Evolutionary conservation across 2,329 filamentous ascomycete genomes (phyloP), one percentile per base, ranked within the genome.

Genomic region (Claviceps humidiphila): DNA sequence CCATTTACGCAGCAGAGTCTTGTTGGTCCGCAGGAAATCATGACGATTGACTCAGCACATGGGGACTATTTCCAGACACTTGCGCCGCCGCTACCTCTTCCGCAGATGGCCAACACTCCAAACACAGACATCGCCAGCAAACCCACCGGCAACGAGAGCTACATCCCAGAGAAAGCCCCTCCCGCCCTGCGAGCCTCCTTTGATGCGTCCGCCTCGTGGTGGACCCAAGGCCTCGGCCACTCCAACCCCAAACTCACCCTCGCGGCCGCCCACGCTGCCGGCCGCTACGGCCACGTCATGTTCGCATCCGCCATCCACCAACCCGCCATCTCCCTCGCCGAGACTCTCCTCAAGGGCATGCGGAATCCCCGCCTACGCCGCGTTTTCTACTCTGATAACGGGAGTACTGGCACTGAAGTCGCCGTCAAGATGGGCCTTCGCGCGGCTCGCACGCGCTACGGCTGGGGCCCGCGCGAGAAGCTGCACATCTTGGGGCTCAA

Each of bases 181-280:
- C 48, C 53, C 4, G 55, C 66, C 0, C 56, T 67, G 0, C 59
- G 59, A 1, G 76, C 86, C 1, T 83, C 85, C 0, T 89, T 93
- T 52, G 89, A 94, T 59, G 88, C 84, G 2, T 93, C 87, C 0
- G 87, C 87, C 1, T 91, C 87, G 0, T 94, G 89, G 88, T 94
- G 89, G 88, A 94, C 88, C 0, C 89, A 94, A 66, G 88, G 88
- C 2, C 75, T 94, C 0, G 88, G 89, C 1, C 89, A 94, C 58
- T 85, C 82, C 5, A 89, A 87, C 58, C 78, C 87, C 0, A 69
- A 74, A 0, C 72, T 94, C 1, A 78, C 86, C 0, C 75, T 93
- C 1, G 81, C 85, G 0, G 87, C 87, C 2, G 85, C 88, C 0
- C 84, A 93, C 61, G 87, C 89, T 0, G 86, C 88, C 1, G 87